Evolutionary conservation across 2,329 filamentous ascomycete species (phyloP).

Genomic region (Penicillium janthinellum): DNA sequence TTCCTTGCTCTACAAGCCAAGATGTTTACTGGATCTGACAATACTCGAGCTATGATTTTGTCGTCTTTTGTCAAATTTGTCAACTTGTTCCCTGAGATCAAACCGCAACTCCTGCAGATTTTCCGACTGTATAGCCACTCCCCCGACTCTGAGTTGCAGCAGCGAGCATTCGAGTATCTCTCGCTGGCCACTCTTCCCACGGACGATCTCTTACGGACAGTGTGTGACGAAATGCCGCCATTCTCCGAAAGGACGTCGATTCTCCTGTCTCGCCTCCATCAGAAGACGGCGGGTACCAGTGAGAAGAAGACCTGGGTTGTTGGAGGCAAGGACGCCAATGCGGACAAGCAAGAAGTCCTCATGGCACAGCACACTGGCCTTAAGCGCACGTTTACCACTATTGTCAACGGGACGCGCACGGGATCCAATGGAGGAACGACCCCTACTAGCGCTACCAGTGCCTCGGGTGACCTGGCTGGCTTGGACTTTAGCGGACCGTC

Average conservation of each 20-base stretch:
- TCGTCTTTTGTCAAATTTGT: constrained; percentile 98
- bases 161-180: constrained; percentile 93
- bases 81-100: constrained; percentile 98
- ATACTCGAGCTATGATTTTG: constrained; percentile 88
- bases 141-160: constrained; percentile 91
- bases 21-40: constrained; percentile 82
- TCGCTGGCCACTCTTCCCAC: constrained; percentile 80
- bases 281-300: constrained; percentile 88
- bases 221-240: constrained; percentile 98
- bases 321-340: constrained; percentile 92
- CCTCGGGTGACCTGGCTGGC: constrained; percentile 72
- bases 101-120: constrained; percentile 85
- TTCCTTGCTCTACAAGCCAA: constrained; percentile 91
- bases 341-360: constrained; percentile 74
- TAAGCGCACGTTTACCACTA: constrained; percentile 77
- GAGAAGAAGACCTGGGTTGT: constrained; percentile 98
- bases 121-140: constrained; percentile 94
- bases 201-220: constrained; percentile 87
- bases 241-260: constrained; percentile 95
- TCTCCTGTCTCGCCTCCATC: constrained; percentile 85
- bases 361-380: constrained; percentile 79
- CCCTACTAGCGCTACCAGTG: constrained; percentile 42
- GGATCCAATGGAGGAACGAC: constrained; percentile 41
- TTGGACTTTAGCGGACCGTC: constrained; percentile 72
- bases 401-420: constrained; percentile 47